Conservation (phyloP, 345 rosid genomes). For the Leavenworthia alabamica region DNA sequence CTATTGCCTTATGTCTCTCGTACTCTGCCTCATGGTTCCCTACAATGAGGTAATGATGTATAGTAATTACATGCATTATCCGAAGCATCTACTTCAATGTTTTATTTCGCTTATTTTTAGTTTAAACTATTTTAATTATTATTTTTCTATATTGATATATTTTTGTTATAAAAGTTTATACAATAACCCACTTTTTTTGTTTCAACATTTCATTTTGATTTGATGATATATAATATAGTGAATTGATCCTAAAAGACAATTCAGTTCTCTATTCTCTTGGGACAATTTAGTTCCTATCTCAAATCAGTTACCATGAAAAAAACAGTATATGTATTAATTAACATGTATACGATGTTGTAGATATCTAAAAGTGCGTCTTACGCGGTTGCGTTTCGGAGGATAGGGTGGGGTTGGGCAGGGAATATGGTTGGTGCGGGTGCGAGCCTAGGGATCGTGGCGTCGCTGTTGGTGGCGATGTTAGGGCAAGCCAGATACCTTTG, state of each 20-base stretch:
- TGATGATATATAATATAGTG: not conserved
- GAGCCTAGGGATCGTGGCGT: constrained; percentile 88
- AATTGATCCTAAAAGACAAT: not conserved
- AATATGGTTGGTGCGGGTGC: constrained; percentile 92
- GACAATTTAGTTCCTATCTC: not conserved
- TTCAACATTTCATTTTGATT: not conserved
- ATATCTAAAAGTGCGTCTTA: constrained; percentile 55
- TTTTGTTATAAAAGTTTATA: not conserved
- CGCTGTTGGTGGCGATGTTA: constrained; percentile 89
- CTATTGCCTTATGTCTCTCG: constrained; percentile 81
- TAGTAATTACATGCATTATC: not conserved
- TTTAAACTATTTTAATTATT: not conserved
- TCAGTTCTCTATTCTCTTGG: not conserved
- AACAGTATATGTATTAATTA: not conserved
- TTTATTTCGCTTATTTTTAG: not conserved
- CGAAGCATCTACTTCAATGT: not conserved
- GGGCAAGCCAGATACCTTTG: constrained; percentile 98
- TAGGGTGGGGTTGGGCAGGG: constrained; percentile 84
- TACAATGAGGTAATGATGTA: constrained; percentile 52
- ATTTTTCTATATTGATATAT: not conserved
- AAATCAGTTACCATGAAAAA: not conserved
- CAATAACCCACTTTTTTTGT: not conserved
- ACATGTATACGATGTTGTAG: constrained; percentile 27
- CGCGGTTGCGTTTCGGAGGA: constrained; percentile 53
- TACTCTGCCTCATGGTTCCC: constrained; percentile 74